Conservation (phyloP, 139 green algal species). For the Zygnema circumcarinatum region DNA sequence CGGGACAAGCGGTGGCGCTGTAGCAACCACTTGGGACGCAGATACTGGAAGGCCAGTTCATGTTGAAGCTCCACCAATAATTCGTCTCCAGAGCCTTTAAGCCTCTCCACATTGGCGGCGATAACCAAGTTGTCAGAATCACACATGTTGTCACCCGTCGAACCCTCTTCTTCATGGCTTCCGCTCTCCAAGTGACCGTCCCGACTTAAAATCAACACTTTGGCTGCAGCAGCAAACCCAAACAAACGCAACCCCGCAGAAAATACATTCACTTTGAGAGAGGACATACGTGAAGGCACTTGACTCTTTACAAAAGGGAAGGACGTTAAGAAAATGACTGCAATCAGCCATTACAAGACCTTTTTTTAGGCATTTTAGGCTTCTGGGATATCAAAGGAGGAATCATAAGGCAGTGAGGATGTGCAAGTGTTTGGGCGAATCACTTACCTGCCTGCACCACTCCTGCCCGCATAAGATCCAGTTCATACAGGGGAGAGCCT, state of each 20-base stretch:
- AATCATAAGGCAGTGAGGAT: no score
- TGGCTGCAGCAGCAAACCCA: neutral
- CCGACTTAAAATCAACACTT: neutral
- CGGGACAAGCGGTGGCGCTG: slow-evolving; percentile 4
- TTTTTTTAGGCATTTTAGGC: no score
- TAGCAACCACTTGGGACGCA: neutral
- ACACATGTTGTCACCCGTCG: neutral
- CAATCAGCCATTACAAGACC: no score
- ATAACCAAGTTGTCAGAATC: slow-evolving; percentile 29
- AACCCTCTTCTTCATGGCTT: neutral
- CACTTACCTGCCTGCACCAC: slow-evolving; percentile 41
- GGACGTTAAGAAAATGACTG: no score
- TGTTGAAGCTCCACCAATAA: slow-evolving; percentile 22
- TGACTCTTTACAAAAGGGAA: no score
- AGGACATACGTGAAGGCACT: no score
- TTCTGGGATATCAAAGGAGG: no score
- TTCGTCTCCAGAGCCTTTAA: neutral
- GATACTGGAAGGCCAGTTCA: slow-evolving; percentile 17
- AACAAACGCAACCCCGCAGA: no score
- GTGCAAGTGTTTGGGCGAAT: no score
- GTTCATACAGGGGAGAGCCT: slow-evolving; percentile 38
- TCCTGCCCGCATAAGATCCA: slow-evolving; percentile 40
- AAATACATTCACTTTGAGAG: no score
- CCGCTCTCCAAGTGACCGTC: neutral
- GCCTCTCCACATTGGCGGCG: slow-evolving; percentile 25